Evolutionary conservation across 2,329 filamentous ascomycete species (phyloP).

Genomic region (Claviceps sp.): DNA sequence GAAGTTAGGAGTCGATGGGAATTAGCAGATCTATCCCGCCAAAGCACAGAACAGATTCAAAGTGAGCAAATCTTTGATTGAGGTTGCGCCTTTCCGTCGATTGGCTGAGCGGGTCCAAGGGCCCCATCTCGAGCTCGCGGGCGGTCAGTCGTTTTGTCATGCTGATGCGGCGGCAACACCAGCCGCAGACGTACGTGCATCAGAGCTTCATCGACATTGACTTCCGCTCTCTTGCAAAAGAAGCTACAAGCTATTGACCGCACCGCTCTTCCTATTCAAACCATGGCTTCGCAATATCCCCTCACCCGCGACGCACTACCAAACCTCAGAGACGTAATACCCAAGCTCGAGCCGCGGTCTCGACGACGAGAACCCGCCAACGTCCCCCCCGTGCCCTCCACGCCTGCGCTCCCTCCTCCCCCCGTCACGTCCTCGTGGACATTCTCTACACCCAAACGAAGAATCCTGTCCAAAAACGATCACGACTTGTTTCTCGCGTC

Average conservation of each 20-base stretch:
- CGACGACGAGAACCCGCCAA: conserved; percentile 39
- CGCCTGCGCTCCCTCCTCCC: conserved; percentile 57
- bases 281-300: conserved; percentile 13
- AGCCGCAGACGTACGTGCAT: background rate
- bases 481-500: conserved; percentile 73
- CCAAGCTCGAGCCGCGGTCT: conserved; percentile 53
- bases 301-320: conserved; percentile 13
- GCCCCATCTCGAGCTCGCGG: background rate
- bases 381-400: conserved; percentile 54
- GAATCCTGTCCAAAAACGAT: conserved; percentile 71
- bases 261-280: background rate
- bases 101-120: background rate
- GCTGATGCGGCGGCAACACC: background rate
- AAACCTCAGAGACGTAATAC: conserved; percentile 40
- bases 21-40: background rate
- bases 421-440: conserved; percentile 45
- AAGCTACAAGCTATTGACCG: background rate
- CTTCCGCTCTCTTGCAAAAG: background rate
- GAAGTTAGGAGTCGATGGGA: background rate
- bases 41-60: background rate
- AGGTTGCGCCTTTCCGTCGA: background rate
- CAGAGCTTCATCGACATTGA: background rate
- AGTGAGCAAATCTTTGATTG: background rate
- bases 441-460: conserved; percentile 56
- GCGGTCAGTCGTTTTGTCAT: background rate